Evolutionary conservation across 2,329 filamentous ascomycete genomes (phyloP).

Genomic region (Fusarium tricinctum): DNA sequence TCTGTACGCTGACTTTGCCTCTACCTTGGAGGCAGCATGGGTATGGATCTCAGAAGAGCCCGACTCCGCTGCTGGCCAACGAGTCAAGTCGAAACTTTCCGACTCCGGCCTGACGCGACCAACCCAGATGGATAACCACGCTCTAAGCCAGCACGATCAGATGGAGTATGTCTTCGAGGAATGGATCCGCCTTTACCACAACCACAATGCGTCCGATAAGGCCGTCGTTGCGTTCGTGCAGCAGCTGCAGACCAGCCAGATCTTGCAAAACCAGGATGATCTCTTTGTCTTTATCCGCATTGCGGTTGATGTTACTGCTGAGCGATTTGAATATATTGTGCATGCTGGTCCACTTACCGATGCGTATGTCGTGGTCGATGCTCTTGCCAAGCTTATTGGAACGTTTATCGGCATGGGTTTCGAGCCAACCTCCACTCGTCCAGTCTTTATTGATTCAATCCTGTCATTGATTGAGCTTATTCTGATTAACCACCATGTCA

Average conservation of each 20-base stretch:
- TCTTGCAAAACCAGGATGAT: slow-evolving; percentile 82
- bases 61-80: slow-evolving; percentile 72
- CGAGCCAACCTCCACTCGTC: slow-evolving; percentile 73
- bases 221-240: slow-evolving; percentile 82
- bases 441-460: slow-evolving; percentile 81
- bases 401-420: slow-evolving; percentile 80
- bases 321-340: slow-evolving; percentile 80
- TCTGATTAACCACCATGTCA: slow-evolving; percentile 86
- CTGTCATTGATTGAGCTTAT: slow-evolving; percentile 84
- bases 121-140: slow-evolving; percentile 62
- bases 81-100: slow-evolving; percentile 75
- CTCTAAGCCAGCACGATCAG: slow-evolving; percentile 77
- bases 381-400: slow-evolving; percentile 83
- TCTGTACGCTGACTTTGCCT: slow-evolving; percentile 86
- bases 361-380: slow-evolving; percentile 76
- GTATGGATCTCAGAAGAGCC: slow-evolving; percentile 84
- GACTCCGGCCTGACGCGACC: slow-evolving; percentile 58
- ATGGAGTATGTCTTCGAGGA: slow-evolving; percentile 97
- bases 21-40: slow-evolving; percentile 84
- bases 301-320: slow-evolving; percentile 83
- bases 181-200: slow-evolving; percentile 87
- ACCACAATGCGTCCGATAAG: slow-evolving; percentile 80
- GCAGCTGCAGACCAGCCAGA: slow-evolving; percentile 81
- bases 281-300: slow-evolving; percentile 83
- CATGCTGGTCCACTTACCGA: slow-evolving; percentile 72